These are phyloP conservation scores for Lasiodiplodia gonubiensis DNA, from an alignment of 2,329 filamentous ascomycete genomes.

Conservation along the genomic window DNA sequence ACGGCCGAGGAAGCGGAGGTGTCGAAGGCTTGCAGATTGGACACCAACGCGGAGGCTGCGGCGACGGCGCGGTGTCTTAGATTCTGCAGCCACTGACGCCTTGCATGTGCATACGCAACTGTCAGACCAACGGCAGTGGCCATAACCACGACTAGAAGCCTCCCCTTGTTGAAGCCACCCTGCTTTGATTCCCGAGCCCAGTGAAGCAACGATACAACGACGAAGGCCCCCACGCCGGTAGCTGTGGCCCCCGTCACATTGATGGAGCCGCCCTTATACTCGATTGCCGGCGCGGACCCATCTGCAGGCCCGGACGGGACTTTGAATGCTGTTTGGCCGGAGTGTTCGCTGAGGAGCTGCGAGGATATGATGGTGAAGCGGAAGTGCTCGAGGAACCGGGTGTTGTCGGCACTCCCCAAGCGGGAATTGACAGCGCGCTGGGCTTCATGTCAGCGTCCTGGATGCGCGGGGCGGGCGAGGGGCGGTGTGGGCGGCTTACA, in stretches of 20 bases:
- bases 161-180: slow-evolving; percentile 62
- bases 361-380: slow-evolving; percentile 93
- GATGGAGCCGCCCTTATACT: slow-evolving; percentile 53
- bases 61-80: slow-evolving; percentile 75
- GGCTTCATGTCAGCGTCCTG: slow-evolving; percentile 15
- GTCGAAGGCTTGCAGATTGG: slow-evolving; percentile 80
- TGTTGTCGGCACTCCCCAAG: slow-evolving; percentile 78
- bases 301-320: slow-evolving; percentile 38
- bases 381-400: slow-evolving; percentile 88
- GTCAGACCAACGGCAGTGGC: slow-evolving; percentile 61
- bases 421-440: slow-evolving; percentile 73
- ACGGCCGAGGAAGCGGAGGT: slow-evolving; percentile 76
- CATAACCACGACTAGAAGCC: slow-evolving; percentile 52
- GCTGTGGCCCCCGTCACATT: slow-evolving; percentile 70
- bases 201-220: slow-evolving; percentile 70
- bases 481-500: slow-evolving; percentile 35
- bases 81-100: slow-evolving; percentile 81
- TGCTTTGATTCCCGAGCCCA: slow-evolving; percentile 66
- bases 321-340: slow-evolving; percentile 49
- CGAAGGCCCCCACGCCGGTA: slow-evolving; percentile 67
- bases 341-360: slow-evolving; percentile 77
- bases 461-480: slow-evolving; percentile 31
- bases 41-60: slow-evolving; percentile 71
- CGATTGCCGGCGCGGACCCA: slow-evolving; percentile 36
- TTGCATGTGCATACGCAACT: slow-evolving; percentile 72